These are phyloP conservation scores for Begonia loranthoides DNA, from an alignment of 306 rosid genomes.

Conservation along the genomic window DNA sequence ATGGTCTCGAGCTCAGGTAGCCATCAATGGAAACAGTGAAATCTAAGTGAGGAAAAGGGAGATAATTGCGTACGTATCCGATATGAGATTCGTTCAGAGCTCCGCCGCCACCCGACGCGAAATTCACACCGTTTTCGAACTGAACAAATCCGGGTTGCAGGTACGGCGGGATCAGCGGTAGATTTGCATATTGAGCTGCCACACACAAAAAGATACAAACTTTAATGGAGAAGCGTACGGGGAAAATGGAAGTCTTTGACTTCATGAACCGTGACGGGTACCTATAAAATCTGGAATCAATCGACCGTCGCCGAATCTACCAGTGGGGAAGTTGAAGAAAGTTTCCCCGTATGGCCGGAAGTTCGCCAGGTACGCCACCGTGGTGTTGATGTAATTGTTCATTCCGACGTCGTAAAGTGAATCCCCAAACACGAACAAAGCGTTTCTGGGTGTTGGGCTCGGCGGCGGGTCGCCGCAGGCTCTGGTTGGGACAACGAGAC, in stretches of 20 bases:
- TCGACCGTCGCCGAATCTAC: slow-evolving; percentile 33
- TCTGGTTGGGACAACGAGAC: no score
- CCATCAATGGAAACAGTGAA: no score
- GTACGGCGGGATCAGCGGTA: slow-evolving; percentile 25
- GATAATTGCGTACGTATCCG: no score
- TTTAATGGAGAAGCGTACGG: neutral
- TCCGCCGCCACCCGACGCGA: slow-evolving; percentile 32
- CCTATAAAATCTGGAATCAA: slow-evolving; percentile 30
- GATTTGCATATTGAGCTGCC: slow-evolving; percentile 27
- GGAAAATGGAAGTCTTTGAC: no score
- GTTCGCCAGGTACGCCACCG: neutral
- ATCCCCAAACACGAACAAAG: slow-evolving; percentile 52
- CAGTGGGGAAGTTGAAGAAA: slow-evolving; percentile 22
- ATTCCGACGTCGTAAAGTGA: slow-evolving; percentile 49
- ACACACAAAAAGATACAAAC: neutral
- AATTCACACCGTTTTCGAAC: slow-evolving; percentile 18
- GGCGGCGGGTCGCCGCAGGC: no score
- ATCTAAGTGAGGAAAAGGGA: no score
- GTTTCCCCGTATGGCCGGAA: slow-evolving; percentile 29
- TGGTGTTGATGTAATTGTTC: slow-evolving; percentile 31
- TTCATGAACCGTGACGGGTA: neutral
- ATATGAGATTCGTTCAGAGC: slow-evolving; percentile 13
- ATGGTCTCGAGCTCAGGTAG: no score
- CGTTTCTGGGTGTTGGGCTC: neutral
- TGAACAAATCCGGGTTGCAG: slow-evolving; percentile 12